Evolutionary conservation across 345 rosid genomes (phyloP).

Genomic region (Leavenworthia alabamica): DNA sequence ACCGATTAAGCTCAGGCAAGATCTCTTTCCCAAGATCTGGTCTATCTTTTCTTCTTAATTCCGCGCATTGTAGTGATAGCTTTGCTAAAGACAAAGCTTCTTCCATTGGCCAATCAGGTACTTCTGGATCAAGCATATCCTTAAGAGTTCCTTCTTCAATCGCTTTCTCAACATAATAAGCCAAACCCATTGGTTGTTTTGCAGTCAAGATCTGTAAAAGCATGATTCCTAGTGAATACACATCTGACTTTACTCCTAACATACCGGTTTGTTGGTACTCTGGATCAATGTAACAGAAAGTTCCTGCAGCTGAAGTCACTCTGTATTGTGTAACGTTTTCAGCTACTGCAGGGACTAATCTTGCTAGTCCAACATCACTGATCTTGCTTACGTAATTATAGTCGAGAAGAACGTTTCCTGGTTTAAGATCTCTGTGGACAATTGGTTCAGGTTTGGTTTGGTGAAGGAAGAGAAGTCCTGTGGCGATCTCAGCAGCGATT

Average conservation of each 20-base stretch:
- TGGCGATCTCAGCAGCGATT: constrained; percentile 78
- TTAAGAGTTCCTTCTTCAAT: constrained; percentile 47
- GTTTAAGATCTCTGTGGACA: constrained; percentile 92
- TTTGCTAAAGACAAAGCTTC: constrained; percentile 54
- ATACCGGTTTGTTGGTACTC: constrained; percentile 96
- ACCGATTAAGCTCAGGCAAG: constrained; percentile 50
- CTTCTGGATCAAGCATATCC: constrained; percentile 62
- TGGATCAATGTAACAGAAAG: constrained; percentile 91
- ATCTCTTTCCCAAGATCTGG: constrained; percentile 73
- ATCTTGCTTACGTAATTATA: constrained; percentile 72
- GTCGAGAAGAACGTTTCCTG: constrained; percentile 79
- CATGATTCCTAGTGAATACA: constrained; percentile 83
- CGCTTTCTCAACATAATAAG: constrained; percentile 51
- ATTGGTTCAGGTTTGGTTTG: constrained; percentile 90
- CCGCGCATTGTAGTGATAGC: constrained; percentile 61
- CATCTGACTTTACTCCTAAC: constrained; percentile 85
- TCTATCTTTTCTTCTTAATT: constrained; percentile 81
- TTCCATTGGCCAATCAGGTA: constrained; percentile 76
- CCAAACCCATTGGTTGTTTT: constrained; percentile 75
- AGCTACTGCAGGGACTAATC: constrained; percentile 76
- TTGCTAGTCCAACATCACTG: constrained; percentile 80
- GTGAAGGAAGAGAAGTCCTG: constrained; percentile 84
- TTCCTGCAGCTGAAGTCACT: constrained; percentile 85
- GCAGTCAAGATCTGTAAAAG: constrained; percentile 76
- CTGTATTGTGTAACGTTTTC: constrained; percentile 71